Conservation (phyloP, 140 eudicot species). For the Anethum foeniculum region DNA sequence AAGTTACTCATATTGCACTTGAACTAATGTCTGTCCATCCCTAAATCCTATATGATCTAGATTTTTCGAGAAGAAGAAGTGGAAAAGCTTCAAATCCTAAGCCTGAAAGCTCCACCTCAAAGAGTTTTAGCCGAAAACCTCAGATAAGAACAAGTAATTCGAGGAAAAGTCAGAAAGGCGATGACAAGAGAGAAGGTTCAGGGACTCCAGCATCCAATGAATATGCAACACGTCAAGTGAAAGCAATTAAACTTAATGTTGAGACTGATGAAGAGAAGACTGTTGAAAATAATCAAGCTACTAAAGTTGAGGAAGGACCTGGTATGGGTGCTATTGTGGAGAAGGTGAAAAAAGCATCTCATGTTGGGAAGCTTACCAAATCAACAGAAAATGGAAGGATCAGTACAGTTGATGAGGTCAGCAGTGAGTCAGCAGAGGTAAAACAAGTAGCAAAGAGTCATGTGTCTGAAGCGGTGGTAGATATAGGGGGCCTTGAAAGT, state of each 20-base stretch:
- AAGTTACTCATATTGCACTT: background rate
- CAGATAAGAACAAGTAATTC: constrained; percentile 37
- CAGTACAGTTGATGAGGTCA: constrained; percentile 14
- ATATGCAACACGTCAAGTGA: constrained; percentile 26
- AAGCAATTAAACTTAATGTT: constrained; percentile 28
- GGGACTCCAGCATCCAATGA: constrained; percentile 31
- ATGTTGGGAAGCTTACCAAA: constrained; percentile 25
- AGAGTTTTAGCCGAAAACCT: constrained; percentile 60
- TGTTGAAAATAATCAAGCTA: constrained; percentile 10
- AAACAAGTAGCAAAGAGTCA: constrained; percentile 18
- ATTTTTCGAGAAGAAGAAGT: constrained; percentile 62
- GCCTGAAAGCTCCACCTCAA: constrained; percentile 52
- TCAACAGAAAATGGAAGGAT: constrained; percentile 29
- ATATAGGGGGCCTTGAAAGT: constrained; percentile 18
- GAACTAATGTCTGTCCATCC: background rate
- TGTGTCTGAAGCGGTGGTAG: constrained; percentile 12
- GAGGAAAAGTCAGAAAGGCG: constrained; percentile 43
- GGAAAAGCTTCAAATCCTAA: constrained; percentile 47
- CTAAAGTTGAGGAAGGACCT: constrained; percentile 23
- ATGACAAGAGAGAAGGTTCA: constrained; percentile 41
- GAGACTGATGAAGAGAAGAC: constrained; percentile 26
- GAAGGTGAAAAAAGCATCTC: constrained; percentile 15
- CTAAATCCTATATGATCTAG: constrained; percentile 27
- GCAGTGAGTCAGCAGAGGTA: constrained; percentile 6
- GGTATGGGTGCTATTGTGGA: constrained; percentile 17